A percentile compares a stretch with the other conserved stretches of the same genome.
Conservation (phyloP, 352 stramenopile species). For the Phytophthora ohioensis region DNA sequence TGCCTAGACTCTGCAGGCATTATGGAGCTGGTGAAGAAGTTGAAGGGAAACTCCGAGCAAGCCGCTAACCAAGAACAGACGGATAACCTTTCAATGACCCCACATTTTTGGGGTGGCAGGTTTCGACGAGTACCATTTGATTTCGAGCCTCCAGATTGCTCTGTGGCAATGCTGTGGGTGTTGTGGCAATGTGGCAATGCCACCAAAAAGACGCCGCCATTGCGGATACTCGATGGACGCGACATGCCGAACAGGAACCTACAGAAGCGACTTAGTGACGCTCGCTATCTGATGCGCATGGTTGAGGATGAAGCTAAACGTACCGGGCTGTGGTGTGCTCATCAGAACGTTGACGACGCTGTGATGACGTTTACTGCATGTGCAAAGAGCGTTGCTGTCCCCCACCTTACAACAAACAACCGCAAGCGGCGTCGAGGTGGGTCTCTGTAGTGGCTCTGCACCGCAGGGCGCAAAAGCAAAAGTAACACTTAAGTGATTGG, state of each 20-base stretch:
- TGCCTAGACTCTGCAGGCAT: slow-evolving; percentile 8
- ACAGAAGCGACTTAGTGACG: slow-evolving; percentile 19
- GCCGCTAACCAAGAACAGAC: background rate
- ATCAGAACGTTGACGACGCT: slow-evolving; percentile 4
- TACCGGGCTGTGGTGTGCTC: background rate
- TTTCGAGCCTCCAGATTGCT: slow-evolving; percentile 13
- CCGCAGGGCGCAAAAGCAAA: background rate
- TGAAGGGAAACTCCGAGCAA: background rate
- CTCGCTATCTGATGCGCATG: slow-evolving; percentile 17
- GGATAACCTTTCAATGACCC: background rate
- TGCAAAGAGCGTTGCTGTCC: background rate
- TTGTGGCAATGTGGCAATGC: slow-evolving; percentile 16
- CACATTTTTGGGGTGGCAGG: slow-evolving; percentile 1
- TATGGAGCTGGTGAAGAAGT: background rate
- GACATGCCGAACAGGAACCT: slow-evolving; percentile 17
- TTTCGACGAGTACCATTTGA: slow-evolving; percentile 12
- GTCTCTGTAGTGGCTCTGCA: slow-evolving; percentile 2
- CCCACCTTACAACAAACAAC: background rate
- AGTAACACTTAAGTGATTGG: slow-evolving; percentile 9
- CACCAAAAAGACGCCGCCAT: slow-evolving; percentile 3
- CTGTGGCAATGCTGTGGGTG: slow-evolving; percentile 3
- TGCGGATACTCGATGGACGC: slow-evolving; percentile 12
- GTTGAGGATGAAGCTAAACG: slow-evolving; percentile 13
- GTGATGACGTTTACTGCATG: slow-evolving; percentile 9
- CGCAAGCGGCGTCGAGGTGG: background rate